Percentiles rank a stretch among this genome's conserved stretches.
Evolutionary conservation across 441 rosid genomes (phyloP).

Genomic region (Euphorbia schlechtendalii): DNA sequence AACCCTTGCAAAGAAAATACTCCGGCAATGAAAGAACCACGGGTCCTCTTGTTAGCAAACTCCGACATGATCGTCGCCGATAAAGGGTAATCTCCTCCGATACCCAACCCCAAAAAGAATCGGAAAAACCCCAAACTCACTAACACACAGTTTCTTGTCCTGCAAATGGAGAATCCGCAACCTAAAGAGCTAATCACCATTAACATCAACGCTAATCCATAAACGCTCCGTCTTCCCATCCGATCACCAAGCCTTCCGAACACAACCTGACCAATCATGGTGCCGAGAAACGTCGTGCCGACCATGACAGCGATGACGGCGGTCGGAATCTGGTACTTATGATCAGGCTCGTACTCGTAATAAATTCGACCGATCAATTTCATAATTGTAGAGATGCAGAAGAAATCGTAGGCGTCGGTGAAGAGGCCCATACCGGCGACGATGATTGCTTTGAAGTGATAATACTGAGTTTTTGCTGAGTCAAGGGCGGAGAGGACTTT

Average conservation of each 20-base stretch:
- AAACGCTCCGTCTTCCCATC: slow-evolving; percentile 51
- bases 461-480: slow-evolving; percentile 46
- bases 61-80: slow-evolving; percentile 80
- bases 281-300: slow-evolving; percentile 44
- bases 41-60: slow-evolving; percentile 59
- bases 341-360: slow-evolving; percentile 19
- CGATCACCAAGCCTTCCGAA: slow-evolving; percentile 65
- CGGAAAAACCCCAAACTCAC: slow-evolving; percentile 42
- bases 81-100: slow-evolving; percentile 68
- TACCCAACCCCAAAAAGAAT: slow-evolving; percentile 51
- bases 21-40: slow-evolving; percentile 62
- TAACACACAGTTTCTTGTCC: slow-evolving; percentile 35
- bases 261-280: slow-evolving; percentile 49
- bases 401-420: slow-evolving; percentile 76
- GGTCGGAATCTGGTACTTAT: slow-evolving; percentile 16
- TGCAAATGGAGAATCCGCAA: slow-evolving; percentile 59
- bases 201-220: slow-evolving; percentile 48
- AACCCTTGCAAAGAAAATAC: slow-evolving; percentile 70
- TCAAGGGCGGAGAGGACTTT: slow-evolving; percentile 65
- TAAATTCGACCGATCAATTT: slow-evolving; percentile 50
- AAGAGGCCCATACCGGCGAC: slow-evolving; percentile 84
- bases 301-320: slow-evolving; percentile 27
- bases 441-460: slow-evolving; percentile 76
- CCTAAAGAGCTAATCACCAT: slow-evolving; percentile 57
- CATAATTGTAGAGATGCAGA: slow-evolving; percentile 59